A percentile compares a stretch with the other conserved stretches of the same genome.
phyloP scores from a whole-genome alignment of 768 basidiomycete genomes.

The Cantharellus anzutake region DNA sequence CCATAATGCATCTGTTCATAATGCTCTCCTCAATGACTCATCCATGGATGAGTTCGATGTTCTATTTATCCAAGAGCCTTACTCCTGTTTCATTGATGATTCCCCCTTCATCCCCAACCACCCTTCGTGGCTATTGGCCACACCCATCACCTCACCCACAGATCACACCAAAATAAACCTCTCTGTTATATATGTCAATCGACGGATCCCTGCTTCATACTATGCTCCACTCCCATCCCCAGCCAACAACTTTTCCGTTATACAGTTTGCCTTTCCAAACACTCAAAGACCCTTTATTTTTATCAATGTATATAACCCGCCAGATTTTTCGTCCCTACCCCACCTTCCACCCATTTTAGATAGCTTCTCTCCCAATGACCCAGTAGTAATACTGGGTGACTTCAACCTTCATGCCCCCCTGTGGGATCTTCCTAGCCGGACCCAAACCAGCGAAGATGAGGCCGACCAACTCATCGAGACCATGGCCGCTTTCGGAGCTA shows the following conservation, averaged over 20 bases:
- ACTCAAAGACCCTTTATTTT: constrained; percentile 1
- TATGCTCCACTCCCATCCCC: background rate
- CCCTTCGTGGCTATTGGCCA: background rate
- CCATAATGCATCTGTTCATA: background rate
- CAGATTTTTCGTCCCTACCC: constrained; percentile 4
- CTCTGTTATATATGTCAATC: background rate
- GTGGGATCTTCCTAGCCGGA: constrained; percentile 3
- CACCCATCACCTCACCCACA: background rate
- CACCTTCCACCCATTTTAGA: background rate
- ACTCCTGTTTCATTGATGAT: background rate
- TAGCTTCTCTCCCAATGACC: background rate
- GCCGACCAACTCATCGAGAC: background rate
- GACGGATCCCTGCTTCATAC: background rate
- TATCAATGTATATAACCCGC: constrained; percentile 7
- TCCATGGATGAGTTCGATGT: constrained; percentile 1
- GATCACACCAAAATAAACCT: background rate
- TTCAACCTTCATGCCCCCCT: constrained; percentile 5
- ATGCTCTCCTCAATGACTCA: background rate
- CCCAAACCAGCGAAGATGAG: background rate
- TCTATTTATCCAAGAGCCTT: constrained; percentile 5
- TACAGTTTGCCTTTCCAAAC: constrained; percentile 1
- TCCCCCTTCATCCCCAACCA: background rate
- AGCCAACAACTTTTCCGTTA: background rate
- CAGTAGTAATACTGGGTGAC: constrained; percentile 3
- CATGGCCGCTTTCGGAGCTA: background rate